Evolutionary conservation across 2,329 filamentous ascomycete genomes (phyloP).

Genomic region (Fusarium nodosum): DNA sequence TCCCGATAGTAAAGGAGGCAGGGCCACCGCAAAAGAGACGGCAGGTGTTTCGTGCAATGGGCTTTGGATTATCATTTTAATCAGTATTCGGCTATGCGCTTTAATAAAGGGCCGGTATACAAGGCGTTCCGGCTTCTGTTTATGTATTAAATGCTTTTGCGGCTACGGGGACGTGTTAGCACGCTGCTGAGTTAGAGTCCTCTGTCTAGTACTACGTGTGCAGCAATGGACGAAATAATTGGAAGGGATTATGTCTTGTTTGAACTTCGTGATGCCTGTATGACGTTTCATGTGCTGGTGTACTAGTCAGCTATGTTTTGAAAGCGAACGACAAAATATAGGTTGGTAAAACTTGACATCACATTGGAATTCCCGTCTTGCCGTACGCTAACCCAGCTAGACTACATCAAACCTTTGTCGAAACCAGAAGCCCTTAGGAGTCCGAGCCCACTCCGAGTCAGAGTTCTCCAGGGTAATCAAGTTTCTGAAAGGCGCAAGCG

Average conservation of each 20-base stretch:
- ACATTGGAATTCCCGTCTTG: neutral
- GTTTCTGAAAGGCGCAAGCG: slow-evolving; percentile 19
- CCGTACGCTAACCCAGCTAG: neutral
- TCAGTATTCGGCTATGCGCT: slow-evolving; percentile 44
- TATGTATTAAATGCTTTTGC: slow-evolving; percentile 25
- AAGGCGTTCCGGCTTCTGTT: slow-evolving; percentile 48
- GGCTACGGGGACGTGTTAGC: slow-evolving; percentile 1
- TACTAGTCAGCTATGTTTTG: neutral
- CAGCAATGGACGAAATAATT: slow-evolving; percentile 19
- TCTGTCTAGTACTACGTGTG: slow-evolving; percentile 5
- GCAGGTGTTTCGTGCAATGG: slow-evolving; percentile 28
- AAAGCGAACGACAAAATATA: neutral
- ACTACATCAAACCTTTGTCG: slow-evolving; percentile 3
- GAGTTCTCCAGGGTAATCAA: slow-evolving; percentile 20
- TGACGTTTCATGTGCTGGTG: neutral
- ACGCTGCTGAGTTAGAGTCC: slow-evolving; percentile 10
- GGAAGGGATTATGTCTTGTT: slow-evolving; percentile 7
- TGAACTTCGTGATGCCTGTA: neutral
- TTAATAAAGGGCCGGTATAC: slow-evolving; percentile 47
- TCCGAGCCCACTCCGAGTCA: neutral
- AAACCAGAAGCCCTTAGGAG: slow-evolving; percentile 7
- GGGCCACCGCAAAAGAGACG: slow-evolving; percentile 26
- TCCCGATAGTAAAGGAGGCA: slow-evolving; percentile 26
- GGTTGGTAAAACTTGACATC: neutral
- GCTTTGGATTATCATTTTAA: slow-evolving; percentile 45